These are phyloP conservation scores for Orbilia ellipsospora DNA, from an alignment of 2,329 filamentous ascomycete species.

Conservation along the genomic window DNA sequence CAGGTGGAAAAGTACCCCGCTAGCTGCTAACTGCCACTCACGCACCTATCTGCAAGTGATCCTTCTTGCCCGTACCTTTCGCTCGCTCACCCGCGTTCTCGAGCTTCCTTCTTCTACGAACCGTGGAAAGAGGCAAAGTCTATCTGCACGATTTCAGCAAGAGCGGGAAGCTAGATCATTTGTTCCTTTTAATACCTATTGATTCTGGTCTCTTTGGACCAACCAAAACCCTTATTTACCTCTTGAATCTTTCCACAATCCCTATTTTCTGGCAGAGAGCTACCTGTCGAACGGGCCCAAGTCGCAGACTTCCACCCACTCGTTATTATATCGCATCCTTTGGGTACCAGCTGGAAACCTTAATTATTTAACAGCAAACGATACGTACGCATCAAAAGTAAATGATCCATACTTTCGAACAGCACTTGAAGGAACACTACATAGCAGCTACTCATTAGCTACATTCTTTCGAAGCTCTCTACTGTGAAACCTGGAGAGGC, in stretches of 20 bases:
- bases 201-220: constrained; percentile 30
- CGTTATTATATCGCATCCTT: constrained; percentile 21
- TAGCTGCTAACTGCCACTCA: constrained; percentile 50
- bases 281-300: constrained; percentile 24
- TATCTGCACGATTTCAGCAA: constrained; percentile 52
- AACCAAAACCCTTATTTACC: constrained; percentile 14
- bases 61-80: constrained; percentile 14
- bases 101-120: constrained; percentile 30
- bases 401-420: not conserved
- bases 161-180: constrained; percentile 49
- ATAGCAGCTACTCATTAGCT: not conserved
- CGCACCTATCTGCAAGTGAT: constrained; percentile 44
- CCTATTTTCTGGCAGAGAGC: constrained; percentile 24
- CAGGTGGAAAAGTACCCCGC: constrained; percentile 54
- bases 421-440: not conserved
- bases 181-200: constrained; percentile 33
- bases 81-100: constrained; percentile 29
- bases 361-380: too few relatives aligned
- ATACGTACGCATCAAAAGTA: too few relatives aligned
- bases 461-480: not conserved
- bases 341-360: too few relatives aligned
- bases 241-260: constrained; percentile 6
- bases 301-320: constrained; percentile 30
- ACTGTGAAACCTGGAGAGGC: constrained; percentile 17
- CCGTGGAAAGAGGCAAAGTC: constrained; percentile 28